Conservation (phyloP, 2,329 filamentous ascomycete genomes). For the Diaporthe nobilis region DNA sequence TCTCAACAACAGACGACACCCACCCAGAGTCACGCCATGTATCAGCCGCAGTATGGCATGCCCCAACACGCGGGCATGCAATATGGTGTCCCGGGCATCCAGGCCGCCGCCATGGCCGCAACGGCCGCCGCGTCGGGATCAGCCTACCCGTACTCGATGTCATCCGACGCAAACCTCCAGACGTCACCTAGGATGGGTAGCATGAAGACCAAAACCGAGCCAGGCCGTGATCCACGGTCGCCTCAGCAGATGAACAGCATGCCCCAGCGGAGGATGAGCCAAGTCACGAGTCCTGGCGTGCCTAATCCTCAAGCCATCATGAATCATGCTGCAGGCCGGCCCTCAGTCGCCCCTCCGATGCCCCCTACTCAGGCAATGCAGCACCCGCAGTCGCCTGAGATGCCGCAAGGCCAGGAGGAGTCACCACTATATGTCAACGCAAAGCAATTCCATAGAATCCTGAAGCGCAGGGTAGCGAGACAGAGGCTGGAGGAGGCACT, state of each 20-base stretch:
- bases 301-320: constrained; percentile 82
- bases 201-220: constrained; percentile 77
- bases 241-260: constrained; percentile 79
- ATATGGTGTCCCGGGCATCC: constrained; percentile 86
- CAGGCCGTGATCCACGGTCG: constrained; percentile 77
- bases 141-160: constrained; percentile 76
- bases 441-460: constrained; percentile 97
- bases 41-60: constrained; percentile 83
- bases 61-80: constrained; percentile 78
- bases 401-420: constrained; percentile 84
- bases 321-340: constrained; percentile 72
- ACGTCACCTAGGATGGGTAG: constrained; percentile 85
- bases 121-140: constrained; percentile 93
- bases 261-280: constrained; percentile 78
- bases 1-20: constrained; percentile 80
- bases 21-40: constrained; percentile 80
- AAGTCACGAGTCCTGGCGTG: constrained; percentile 79
- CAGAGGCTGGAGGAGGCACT: constrained; percentile 95
- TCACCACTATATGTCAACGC: constrained; percentile 98
- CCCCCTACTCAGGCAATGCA: constrained; percentile 75
- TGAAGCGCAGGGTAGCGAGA: constrained; percentile 92
- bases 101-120: constrained; percentile 92
- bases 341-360: constrained; percentile 70
- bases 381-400: constrained; percentile 83
- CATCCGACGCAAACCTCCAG: constrained; percentile 78